phyloP scores from a whole-genome alignment of 768 basidiomycete genomes.

The Phylloporus sp. region DNA sequence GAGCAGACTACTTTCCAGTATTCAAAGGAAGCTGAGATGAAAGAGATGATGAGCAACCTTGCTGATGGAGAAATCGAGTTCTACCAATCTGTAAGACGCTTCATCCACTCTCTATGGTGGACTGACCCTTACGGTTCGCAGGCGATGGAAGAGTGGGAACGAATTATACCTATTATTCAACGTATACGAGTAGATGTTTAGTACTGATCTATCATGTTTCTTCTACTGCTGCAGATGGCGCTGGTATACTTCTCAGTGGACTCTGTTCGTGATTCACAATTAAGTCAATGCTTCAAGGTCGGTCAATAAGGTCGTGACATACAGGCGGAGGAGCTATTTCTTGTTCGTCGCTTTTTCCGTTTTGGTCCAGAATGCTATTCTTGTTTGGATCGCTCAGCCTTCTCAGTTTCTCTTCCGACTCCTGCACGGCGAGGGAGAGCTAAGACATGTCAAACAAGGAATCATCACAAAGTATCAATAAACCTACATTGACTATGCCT shows the following conservation, averaged over 20 bases:
- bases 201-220: slow-evolving; percentile 23
- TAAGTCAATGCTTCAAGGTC: neutral
- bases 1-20: slow-evolving; percentile 90
- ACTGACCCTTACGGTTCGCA: slow-evolving; percentile 27
- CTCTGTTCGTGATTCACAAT: slow-evolving; percentile 6
- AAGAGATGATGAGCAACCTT: slow-evolving; percentile 84
- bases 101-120: slow-evolving; percentile 1
- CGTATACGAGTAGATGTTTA: slow-evolving; percentile 92
- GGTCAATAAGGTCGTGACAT: neutral
- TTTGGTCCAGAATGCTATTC: slow-evolving; percentile 2
- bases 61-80: slow-evolving; percentile 96
- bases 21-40: slow-evolving; percentile 94
- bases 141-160: slow-evolving; percentile 98
- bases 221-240: slow-evolving; percentile 11
- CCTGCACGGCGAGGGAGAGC: slow-evolving; percentile 77
- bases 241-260: slow-evolving; percentile 10
- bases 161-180: slow-evolving; percentile 89
- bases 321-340: neutral
- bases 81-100: slow-evolving; percentile 70
- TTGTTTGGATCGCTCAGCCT: slow-evolving; percentile 6
- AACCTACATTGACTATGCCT: slow-evolving; percentile 70
- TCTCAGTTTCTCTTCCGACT: slow-evolving; percentile 66
- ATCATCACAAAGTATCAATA: neutral
- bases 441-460: slow-evolving; percentile 24
- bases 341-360: slow-evolving; percentile 8